A percentile compares a stretch with the other conserved stretches of the same genome.
These are phyloP conservation scores for Pyronema domesticum DNA, from an alignment of 495 filamentous ascomycete genomes.

Conservation along the genomic window DNA sequence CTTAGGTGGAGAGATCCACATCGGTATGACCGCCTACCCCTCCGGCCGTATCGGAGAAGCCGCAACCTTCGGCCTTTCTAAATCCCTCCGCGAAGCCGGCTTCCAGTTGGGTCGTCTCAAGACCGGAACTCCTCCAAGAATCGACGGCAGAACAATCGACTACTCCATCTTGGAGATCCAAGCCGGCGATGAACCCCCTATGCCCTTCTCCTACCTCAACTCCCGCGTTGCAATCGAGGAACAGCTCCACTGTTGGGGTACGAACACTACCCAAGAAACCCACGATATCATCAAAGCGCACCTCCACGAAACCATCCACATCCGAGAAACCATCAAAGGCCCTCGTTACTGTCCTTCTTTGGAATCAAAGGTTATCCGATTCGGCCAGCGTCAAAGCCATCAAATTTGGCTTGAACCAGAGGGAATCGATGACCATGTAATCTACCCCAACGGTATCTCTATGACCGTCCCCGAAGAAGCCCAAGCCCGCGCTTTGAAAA, in stretches of 20 bases:
- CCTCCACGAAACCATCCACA: conserved; percentile 84
- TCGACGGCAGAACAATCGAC: conserved; percentile 70
- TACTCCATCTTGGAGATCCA: conserved; percentile 55
- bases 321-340: conserved; percentile 84
- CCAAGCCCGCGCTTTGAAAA: conserved; percentile 67
- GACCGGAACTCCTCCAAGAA: conserved; percentile 81
- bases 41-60: conserved; percentile 88
- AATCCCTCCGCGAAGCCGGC: conserved; percentile 72
- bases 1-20: conserved; percentile 89
- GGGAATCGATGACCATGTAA: conserved; percentile 73
- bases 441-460: conserved; percentile 93
- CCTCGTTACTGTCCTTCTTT: conserved; percentile 90
- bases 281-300: conserved; percentile 77
- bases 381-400: conserved; percentile 57
- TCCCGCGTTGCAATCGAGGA: conserved; percentile 52
- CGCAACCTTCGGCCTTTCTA: conserved; percentile 83
- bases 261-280: conserved; percentile 62
- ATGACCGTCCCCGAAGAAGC: conserved; percentile 85
- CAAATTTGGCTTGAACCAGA: conserved; percentile 95
- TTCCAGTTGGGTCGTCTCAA: conserved; percentile 85
- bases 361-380: conserved; percentile 86
- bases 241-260: conserved; percentile 68
- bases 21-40: conserved; percentile 67
- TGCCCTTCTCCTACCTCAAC: conserved; percentile 85
- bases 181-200: conserved; percentile 65